Percentiles rank a stretch among this genome's conserved stretches.
These are phyloP conservation scores for Phytopythium chamaehyphon DNA, from an alignment of 352 stramenopile genomes.

Conservation along the genomic window DNA sequence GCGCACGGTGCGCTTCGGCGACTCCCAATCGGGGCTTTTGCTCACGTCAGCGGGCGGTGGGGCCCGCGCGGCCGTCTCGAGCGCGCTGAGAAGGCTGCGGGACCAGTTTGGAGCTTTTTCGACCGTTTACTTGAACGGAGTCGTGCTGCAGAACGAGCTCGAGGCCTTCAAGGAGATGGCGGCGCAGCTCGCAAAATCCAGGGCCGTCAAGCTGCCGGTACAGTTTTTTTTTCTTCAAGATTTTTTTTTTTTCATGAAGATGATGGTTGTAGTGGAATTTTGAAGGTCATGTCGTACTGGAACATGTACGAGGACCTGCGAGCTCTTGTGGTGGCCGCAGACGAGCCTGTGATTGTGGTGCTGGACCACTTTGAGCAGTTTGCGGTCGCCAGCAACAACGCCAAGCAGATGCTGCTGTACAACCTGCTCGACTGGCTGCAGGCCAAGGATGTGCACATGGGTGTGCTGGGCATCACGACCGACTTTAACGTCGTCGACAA, in stretches of 20 bases:
- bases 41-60: conserved; percentile 50
- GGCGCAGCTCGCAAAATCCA: conserved; percentile 54
- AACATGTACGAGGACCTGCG: conserved; percentile 85
- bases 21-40: conserved; percentile 78
- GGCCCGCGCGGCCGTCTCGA: conserved; percentile 46
- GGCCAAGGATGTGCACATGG: conserved; percentile 77
- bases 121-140: conserved; percentile 72
- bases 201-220: conserved; percentile 60
- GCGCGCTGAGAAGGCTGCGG: conserved; percentile 48
- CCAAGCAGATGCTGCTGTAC: conserved; percentile 82
- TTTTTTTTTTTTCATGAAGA: too few relatives aligned
- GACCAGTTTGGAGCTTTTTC: conserved; percentile 36
- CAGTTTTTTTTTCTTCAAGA: neutral
- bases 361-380: conserved; percentile 79
- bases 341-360: conserved; percentile 63
- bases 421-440: conserved; percentile 84
- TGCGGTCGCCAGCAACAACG: conserved; percentile 44
- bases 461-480: conserved; percentile 68
- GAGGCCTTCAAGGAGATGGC: conserved; percentile 84
- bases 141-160: conserved; percentile 77
- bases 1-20: conserved; percentile 58
- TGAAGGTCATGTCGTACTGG: conserved; percentile 60
- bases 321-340: conserved; percentile 41
- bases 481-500: conserved; percentile 83
- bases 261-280: too few relatives aligned